phyloP scores from a whole-genome alignment of 2,329 filamentous ascomycete genomes.

The Penicillium sp. region DNA sequence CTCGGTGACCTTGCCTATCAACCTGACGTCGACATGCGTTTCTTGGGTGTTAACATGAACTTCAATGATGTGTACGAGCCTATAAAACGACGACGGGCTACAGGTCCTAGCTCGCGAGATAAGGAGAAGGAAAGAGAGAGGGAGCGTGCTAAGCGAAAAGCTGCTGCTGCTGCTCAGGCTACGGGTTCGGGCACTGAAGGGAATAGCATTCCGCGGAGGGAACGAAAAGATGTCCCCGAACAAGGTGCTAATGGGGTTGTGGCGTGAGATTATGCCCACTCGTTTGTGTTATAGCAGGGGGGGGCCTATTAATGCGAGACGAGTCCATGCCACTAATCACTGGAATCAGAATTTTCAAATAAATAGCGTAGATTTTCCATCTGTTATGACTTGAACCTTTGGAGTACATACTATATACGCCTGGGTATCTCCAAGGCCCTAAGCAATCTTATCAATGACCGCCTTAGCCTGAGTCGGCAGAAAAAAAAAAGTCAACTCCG shows the following conservation, averaged over 20 bases:
- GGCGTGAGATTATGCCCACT: neutral
- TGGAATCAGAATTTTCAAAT: neutral
- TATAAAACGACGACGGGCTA: slow-evolving; percentile 57
- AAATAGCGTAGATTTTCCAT: neutral
- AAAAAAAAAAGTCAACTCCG: slow-evolving; percentile 21
- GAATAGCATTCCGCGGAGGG: slow-evolving; percentile 19
- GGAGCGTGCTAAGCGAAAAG: slow-evolving; percentile 27
- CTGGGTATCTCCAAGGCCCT: neutral
- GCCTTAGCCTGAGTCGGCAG: slow-evolving; percentile 13
- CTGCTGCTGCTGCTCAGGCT: slow-evolving; percentile 18
- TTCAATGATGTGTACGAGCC: slow-evolving; percentile 97
- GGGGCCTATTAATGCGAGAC: slow-evolving; percentile 14
- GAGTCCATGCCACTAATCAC: slow-evolving; percentile 6
- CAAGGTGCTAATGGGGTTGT: slow-evolving; percentile 1
- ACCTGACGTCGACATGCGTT: slow-evolving; percentile 91
- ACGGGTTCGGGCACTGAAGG: slow-evolving; percentile 19
- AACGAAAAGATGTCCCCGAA: slow-evolving; percentile 22
- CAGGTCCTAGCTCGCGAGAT: slow-evolving; percentile 31
- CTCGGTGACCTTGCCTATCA: slow-evolving; percentile 91
- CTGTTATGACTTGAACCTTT: neutral
- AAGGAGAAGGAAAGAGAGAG: slow-evolving; percentile 30
- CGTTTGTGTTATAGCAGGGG: neutral
- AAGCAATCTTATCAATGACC: slow-evolving; percentile 7
- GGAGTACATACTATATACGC: neutral
- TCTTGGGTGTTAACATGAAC: slow-evolving; percentile 96